Conservation (phyloP, 2,329 filamentous ascomycete genomes). For the Sporothrix variecibatus region DNA sequence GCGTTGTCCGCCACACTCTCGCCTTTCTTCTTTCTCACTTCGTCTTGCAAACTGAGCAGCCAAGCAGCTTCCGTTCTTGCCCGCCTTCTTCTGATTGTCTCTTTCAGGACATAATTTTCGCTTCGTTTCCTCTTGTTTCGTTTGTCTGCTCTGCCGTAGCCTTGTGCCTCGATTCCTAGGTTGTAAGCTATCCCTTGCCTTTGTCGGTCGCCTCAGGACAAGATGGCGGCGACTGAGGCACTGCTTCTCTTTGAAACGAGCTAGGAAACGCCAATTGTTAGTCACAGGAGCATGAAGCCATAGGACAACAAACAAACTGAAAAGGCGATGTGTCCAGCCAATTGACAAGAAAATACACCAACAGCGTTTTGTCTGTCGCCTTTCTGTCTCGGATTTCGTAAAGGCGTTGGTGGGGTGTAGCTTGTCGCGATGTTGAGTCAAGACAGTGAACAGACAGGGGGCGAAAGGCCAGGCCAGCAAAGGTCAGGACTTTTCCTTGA, state of each 20-base stretch:
- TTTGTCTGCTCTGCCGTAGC: neutral
- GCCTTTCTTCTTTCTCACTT: neutral
- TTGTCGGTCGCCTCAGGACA: neutral
- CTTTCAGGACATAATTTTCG: neutral
- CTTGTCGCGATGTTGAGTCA: neutral
- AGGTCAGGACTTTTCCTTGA: neutral
- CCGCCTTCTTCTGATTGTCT: neutral
- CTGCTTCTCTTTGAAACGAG: slow-evolving; percentile 3
- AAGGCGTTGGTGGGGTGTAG: neutral
- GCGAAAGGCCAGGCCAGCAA: neutral
- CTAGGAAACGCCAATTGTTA: neutral
- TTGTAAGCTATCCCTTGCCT: neutral
- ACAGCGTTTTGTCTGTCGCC: neutral
- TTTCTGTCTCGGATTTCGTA: neutral
- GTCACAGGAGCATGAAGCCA: neutral
- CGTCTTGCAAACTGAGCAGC: neutral
- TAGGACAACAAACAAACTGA: neutral
- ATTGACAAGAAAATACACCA: neutral
- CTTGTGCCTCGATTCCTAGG: neutral
- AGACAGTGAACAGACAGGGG: neutral
- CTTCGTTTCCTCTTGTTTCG: neutral
- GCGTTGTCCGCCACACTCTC: neutral
- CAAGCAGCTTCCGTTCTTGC: neutral
- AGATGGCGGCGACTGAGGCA: neutral
- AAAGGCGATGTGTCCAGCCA: neutral